Base-by-base conservation (phyloP, 306 rosid species). In the Ormosia emarginata region DNA sequence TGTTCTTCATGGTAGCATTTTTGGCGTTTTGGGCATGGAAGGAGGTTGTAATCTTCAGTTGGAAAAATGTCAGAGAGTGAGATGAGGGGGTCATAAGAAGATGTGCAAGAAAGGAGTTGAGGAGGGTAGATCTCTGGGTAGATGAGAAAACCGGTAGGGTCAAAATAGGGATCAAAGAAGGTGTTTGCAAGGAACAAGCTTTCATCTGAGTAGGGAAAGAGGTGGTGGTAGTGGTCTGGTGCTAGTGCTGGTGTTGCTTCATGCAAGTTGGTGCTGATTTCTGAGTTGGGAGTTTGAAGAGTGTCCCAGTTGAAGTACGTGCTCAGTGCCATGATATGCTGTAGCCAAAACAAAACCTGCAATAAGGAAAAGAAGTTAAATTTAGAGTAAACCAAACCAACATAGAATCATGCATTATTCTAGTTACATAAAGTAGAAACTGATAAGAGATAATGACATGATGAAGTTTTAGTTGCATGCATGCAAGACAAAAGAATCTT, bases 21-120 rank as follows among this genome's bases (percentile, higher is more conserved):
- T 9, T 83, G 88, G 64, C 89, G 86, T 74, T 88, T 88, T 2
- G 75, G 67, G 57, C 64, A 69, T 11, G 72, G 70, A 40, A 39
- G 69, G 39, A 33, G 47, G 56, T 46, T 62, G 37, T n/a, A 7
- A 5, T 63, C 5, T 3, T 50, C 70, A 6, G 69, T 67, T 52
- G 80, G 78, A 43, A 65, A 3, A 1, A 53, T 68, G 0, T 75
- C 69, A 64, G 77, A 11, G 29, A 77, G 63, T 0, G 84, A 34
- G 55, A 17, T 64, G 14, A 33, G n/a, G 7, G 75, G 52, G 18
- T 78, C 73, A n/a, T 18, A 17, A 17, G 29, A 30, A 44, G 81
- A 56, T 15, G 79, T 32, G 75, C 0, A 77, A 36, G 53, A 6
- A 58, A 36, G 32, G 8, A 17, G 64, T 30, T 61, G 68, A 76